Base-by-base conservation (phyloP, 208 protist genomes). In the Trypanosoma cruzi region DNA sequence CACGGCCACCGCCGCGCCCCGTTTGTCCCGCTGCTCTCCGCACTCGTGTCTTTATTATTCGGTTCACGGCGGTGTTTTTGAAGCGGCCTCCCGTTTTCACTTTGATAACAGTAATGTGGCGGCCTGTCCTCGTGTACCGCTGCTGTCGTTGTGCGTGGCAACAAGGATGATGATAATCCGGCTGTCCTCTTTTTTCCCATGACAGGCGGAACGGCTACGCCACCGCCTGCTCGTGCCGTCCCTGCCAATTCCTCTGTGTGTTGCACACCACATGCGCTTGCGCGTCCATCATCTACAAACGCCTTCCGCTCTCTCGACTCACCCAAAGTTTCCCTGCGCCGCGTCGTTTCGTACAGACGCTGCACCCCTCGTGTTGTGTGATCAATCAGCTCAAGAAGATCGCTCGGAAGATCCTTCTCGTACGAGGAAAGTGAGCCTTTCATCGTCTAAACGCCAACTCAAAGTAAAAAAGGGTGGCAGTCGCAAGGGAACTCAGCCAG, bases 361-460 rank as follows among this genome's bases (percentile, higher is more conserved):
- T 84, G 70, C 48, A 95, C 85, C 7, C 84, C 86, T 44, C 73
- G 71, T 36, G 86, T 85, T 2, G 89, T 95, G 75, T 79, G 71
- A 40, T 88, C 78, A 55, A 92, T 86, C 4, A 92, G 77, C n/a
- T 74, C 65, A 8, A 77, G 67, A 6, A 84, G 69, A 62, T 84
- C 79, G 7, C 64, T 64, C 16, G 82, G 82, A 13, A 88, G 69
- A 26, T 79, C 57, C 37, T 66, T 60, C 46, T 59, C 28, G 52
- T 77, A 77, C 20, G 52, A 36, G 4, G 72, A 42, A 26, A n/a
- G 55, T 28, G 55, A 49, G 56, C 5, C 37, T 18, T 55, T 61
- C 37, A 57, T 65, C 53, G 55, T n/a, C n/a, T n/a, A n/a, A n/a
- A n/a, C n/a, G n/a, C n/a, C n/a, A n/a, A n/a, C n/a, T n/a, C n/a